Base-by-base conservation (phyloP, 1,284 basidiomycete genomes). In the Apiotrichum akiyoshidainum region DNA sequence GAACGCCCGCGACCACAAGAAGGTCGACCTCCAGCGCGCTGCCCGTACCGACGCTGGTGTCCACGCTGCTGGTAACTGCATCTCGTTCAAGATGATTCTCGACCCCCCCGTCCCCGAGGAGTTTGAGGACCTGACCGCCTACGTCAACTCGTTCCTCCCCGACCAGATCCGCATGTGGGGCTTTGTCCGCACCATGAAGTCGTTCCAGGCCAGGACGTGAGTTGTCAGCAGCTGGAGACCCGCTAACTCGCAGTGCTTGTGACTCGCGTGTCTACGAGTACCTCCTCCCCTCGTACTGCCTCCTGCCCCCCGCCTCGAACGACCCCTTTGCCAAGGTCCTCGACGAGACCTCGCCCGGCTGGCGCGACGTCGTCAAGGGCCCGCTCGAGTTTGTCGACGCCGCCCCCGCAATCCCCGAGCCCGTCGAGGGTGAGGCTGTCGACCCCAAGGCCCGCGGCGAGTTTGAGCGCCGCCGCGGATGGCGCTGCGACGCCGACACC, bases 221-320 rank as follows among this genome's bases (percentile, higher is more conserved):
- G 88, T 31, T 31, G 26, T 81, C 39, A 7, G 13, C 17, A 11
- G 1, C 2, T 5, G 31, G 4, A 12, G 19, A 16, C 17, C 5
- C 14, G 1, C 41, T 31, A 19, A 19, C 26, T 41, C 8, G 9
- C 34, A 50, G 48, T 3, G 57, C 85, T 1, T 95, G 92, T 77
- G 94, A 97, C 75, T 94, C 92, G 65, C 84, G 95, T 59, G 90
- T 92, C 78, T 99, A 99, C 80, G 95, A 95, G 49, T 99, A 99
- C 77, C 90, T 92, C 77, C 87, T 99, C 66, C 96, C 96, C 0
- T 89, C 92, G 1, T 97, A 98, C 77, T 84, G 95, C 49, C 85
- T 99, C 59, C 83, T 99, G 19, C 94, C 95, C 2, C 93, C 96
- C 2, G 89, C 88, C 71, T 89, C 91, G 1, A 83, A 81, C 21